Percentiles rank a stretch among this genome's conserved stretches.
These are phyloP conservation scores for Jatropha curcas DNA, from an alignment of 345 rosid species.

Conservation along the genomic window DNA sequence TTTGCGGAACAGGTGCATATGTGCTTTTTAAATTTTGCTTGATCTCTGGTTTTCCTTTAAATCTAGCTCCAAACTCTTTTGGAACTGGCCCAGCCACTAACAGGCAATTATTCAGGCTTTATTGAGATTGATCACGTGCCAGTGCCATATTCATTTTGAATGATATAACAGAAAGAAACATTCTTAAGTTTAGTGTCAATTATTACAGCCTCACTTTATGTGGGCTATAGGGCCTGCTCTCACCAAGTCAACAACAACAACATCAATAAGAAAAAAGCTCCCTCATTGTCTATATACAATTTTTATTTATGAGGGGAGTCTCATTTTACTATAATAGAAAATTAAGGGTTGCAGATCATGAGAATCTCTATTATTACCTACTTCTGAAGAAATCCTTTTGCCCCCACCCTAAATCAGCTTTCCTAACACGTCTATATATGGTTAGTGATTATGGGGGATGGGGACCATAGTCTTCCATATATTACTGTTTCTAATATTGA, in stretches of 20 bases:
- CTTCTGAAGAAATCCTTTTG: neutral
- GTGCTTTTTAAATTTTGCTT: constrained; percentile 3
- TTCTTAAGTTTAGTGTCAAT: neutral
- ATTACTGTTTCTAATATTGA: neutral
- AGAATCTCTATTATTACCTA: neutral
- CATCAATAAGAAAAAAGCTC: too few species aligned
- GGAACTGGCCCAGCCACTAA: constrained; percentile 17
- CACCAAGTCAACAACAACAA: neutral
- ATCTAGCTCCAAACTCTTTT: constrained; percentile 4
- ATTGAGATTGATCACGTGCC: constrained; percentile 22
- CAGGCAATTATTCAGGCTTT: constrained; percentile 17
- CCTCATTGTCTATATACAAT: neutral
- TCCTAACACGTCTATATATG: neutral
- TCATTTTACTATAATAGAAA: neutral
- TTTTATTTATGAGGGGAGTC: neutral
- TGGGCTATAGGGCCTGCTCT: neutral
- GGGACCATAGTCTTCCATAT: neutral
- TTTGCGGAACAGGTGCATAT: constrained; percentile 22
- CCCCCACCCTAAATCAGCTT: neutral
- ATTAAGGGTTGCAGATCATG: neutral
- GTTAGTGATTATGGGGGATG: neutral
- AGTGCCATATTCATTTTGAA: neutral
- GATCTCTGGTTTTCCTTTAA: constrained; percentile 5
- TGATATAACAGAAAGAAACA: neutral
- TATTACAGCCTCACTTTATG: neutral